Conservation (phyloP, 805 yeast species). For the Metschnikowia cerradonensis region DNA sequence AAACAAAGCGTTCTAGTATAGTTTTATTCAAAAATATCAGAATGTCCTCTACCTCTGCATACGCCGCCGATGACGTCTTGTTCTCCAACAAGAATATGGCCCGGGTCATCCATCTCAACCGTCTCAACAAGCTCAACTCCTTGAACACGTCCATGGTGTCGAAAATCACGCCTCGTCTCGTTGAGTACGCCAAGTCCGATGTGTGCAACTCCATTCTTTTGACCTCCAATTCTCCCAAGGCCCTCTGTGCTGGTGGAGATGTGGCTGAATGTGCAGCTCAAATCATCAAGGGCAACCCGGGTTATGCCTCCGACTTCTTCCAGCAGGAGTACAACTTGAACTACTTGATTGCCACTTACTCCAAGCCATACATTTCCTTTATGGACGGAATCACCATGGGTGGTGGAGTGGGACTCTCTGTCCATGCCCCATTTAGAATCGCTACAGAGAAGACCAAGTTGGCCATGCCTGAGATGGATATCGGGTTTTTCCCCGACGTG, state of each 20-base stretch:
- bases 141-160: slow-evolving; percentile 71
- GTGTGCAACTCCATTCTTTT: slow-evolving; percentile 63
- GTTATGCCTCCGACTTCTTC: slow-evolving; percentile 62
- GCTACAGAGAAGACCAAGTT: slow-evolving; percentile 88
- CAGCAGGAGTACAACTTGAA: slow-evolving; percentile 77
- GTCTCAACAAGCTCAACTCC: slow-evolving; percentile 83
- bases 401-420: slow-evolving; percentile 91
- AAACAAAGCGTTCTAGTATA: slow-evolving; percentile 8
- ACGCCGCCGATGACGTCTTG: slow-evolving; percentile 52
- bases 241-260: slow-evolving; percentile 97
- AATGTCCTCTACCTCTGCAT: slow-evolving; percentile 19
- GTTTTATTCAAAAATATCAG: slow-evolving; percentile 11
- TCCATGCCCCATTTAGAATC: slow-evolving; percentile 87
- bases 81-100: slow-evolving; percentile 61
- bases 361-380: slow-evolving; percentile 81
- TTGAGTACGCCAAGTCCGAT: slow-evolving; percentile 71
- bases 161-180: slow-evolving; percentile 65
- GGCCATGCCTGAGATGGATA: slow-evolving; percentile 98
- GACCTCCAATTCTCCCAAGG: slow-evolving; percentile 59
- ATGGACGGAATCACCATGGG: slow-evolving; percentile 97
- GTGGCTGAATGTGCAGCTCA: slow-evolving; percentile 72
- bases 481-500: slow-evolving; percentile 95
- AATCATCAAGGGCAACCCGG: slow-evolving; percentile 45
- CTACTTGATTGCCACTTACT: slow-evolving; percentile 72
- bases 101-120: slow-evolving; percentile 70